Conservation (phyloP, 148 eudicot genomes). For the Beta vulgaris region DNA sequence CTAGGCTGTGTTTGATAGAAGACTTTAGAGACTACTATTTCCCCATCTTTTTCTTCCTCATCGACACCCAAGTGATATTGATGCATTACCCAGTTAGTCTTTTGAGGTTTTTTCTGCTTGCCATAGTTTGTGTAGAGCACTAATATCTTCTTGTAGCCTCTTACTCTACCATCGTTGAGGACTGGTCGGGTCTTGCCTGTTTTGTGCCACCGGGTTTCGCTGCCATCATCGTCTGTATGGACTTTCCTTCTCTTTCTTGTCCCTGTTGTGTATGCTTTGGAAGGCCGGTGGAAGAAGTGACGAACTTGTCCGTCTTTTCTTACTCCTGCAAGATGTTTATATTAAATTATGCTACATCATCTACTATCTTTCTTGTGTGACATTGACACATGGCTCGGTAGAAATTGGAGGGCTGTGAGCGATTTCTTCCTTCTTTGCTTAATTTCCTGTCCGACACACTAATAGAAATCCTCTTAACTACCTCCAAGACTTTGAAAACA, state of each 20-base stretch:
- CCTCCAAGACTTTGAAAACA: no score
- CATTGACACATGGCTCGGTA: no score
- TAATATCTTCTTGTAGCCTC: slow-evolving; percentile 58
- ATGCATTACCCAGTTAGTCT: slow-evolving; percentile 69
- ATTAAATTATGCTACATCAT: neutral
- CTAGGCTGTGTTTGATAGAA: slow-evolving; percentile 61
- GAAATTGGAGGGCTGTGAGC: no score
- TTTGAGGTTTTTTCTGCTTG: slow-evolving; percentile 56
- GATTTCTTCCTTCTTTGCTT: no score
- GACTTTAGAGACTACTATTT: slow-evolving; percentile 52
- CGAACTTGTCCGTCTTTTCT: slow-evolving; percentile 48
- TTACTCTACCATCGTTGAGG: slow-evolving; percentile 27
- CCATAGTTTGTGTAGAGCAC: slow-evolving; percentile 65
- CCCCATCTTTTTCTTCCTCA: slow-evolving; percentile 59
- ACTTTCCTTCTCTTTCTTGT: slow-evolving; percentile 56
- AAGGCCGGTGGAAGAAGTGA: slow-evolving; percentile 61
- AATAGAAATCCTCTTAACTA: no score
- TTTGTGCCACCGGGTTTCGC: slow-evolving; percentile 69
- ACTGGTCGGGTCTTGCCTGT: slow-evolving; percentile 60
- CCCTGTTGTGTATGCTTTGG: slow-evolving; percentile 66
- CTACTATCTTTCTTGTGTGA: no score
- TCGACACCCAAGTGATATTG: slow-evolving; percentile 56
- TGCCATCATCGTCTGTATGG: slow-evolving; percentile 45
- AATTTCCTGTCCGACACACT: no score
- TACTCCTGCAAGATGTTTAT: slow-evolving; percentile 35